Conservation (phyloP, 225 moss, liverwort and hornwort genomes). For the Physcomitrium patens region DNA sequence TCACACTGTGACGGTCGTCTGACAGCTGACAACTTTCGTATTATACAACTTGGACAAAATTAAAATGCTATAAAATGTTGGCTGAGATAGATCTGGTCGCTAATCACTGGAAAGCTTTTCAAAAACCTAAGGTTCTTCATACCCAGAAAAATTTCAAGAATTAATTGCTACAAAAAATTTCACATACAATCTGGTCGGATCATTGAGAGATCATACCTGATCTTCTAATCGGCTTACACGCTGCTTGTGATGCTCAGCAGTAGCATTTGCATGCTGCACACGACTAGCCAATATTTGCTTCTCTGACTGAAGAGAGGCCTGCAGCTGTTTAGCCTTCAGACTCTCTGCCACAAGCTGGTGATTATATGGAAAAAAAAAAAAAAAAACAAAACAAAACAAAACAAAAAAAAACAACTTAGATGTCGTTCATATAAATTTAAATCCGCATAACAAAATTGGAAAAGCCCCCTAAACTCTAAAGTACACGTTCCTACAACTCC, state of each 20-base stretch:
- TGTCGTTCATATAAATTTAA: conserved; percentile 10
- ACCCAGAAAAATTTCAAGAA: conserved; percentile 4
- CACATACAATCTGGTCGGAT: conserved; percentile 16
- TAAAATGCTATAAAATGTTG: not conserved
- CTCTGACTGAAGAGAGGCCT: conserved; percentile 79
- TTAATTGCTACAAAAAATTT: conserved; percentile 28
- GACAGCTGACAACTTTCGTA: not conserved
- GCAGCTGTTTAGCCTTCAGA: conserved; percentile 91
- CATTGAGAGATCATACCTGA: conserved; percentile 61
- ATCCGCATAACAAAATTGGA: not conserved
- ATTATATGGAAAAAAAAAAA: conserved; percentile 6
- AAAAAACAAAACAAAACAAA: no score
- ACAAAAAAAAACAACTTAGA: conserved; percentile 7
- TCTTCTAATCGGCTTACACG: conserved; percentile 88
- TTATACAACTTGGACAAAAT: conserved; percentile 9
- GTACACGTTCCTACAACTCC: conserved; percentile 9
- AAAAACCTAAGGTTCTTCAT: not conserved
- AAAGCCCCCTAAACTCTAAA: not conserved
- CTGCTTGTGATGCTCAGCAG: conserved; percentile 83
- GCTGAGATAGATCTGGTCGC: not conserved
- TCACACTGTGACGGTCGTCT: conserved; percentile 4
- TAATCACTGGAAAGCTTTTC: conserved; percentile 13
- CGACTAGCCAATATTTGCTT: conserved; percentile 81
- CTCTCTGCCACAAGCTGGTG: conserved; percentile 92
- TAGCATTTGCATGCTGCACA: conserved; percentile 83